Evolutionary conservation across 2,329 filamentous ascomycete genomes (phyloP).

Genomic region (Fusarium protoensiforme): DNA sequence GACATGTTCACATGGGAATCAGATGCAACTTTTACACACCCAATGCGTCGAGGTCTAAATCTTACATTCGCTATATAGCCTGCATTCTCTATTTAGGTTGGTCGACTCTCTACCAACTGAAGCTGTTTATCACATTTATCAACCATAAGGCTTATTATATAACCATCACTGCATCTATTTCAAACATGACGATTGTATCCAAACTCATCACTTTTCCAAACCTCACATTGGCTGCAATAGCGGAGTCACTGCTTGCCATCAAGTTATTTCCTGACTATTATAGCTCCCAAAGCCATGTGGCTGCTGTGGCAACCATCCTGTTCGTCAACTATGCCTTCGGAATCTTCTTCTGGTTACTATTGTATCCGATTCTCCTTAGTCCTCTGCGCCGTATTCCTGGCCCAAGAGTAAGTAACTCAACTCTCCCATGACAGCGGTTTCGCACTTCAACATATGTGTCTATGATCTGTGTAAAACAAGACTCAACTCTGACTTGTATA

Average conservation of each 20-base stretch:
- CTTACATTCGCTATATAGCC: background rate
- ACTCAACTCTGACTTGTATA: background rate
- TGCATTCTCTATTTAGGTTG: background rate
- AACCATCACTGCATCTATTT: background rate
- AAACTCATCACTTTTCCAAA: slow-evolving; percentile 25
- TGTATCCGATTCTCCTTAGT: slow-evolving; percentile 37
- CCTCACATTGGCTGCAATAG: slow-evolving; percentile 29
- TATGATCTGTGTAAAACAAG: background rate
- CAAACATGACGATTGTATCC: slow-evolving; percentile 29
- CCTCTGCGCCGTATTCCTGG: slow-evolving; percentile 37
- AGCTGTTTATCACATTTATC: background rate
- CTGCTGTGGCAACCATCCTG: slow-evolving; percentile 17
- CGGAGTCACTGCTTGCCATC: slow-evolving; percentile 43
- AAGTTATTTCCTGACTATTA: slow-evolving; percentile 41
- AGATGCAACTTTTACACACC: background rate
- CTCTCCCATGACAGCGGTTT: background rate
- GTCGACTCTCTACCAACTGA: background rate
- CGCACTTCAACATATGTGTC: background rate
- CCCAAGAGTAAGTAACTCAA: slow-evolving; percentile 26
- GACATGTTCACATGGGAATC: background rate
- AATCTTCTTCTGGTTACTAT: slow-evolving; percentile 23
- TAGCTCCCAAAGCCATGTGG: slow-evolving; percentile 21
- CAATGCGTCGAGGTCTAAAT: background rate
- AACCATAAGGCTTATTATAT: background rate
- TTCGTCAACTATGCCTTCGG: slow-evolving; percentile 35